phyloP scores from a whole-genome alignment of 2,329 filamentous ascomycete species.

The Hypoxylon sp. region DNA sequence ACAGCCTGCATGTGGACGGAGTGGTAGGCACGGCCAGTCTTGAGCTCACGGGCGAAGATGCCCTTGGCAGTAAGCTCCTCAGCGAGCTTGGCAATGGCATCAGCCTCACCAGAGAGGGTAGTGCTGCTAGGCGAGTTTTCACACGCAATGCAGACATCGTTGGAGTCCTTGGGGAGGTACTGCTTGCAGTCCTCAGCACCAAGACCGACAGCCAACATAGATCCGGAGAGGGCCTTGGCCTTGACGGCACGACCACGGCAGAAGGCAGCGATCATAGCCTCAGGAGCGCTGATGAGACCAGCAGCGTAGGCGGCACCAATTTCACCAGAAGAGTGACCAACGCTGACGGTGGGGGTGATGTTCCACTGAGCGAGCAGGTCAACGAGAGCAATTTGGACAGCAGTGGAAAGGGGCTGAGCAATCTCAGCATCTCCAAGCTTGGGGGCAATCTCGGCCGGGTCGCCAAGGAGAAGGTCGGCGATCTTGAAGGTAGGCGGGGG shows the following conservation, averaged over 20 bases:
- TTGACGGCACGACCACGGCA: slow-evolving; percentile 34
- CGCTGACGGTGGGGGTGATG: slow-evolving; percentile 47
- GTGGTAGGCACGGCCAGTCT: slow-evolving; percentile 53
- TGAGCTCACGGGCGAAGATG: slow-evolving; percentile 56
- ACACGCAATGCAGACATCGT: slow-evolving; percentile 49
- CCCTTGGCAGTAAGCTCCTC: slow-evolving; percentile 52
- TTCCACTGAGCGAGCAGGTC: slow-evolving; percentile 50
- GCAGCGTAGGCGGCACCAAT: slow-evolving; percentile 56
- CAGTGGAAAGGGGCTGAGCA: slow-evolving; percentile 53
- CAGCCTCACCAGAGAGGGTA: slow-evolving; percentile 58
- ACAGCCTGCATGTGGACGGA: slow-evolving; percentile 54
- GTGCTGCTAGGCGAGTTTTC: slow-evolving; percentile 56
- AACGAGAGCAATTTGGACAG: slow-evolving; percentile 54
- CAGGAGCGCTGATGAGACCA: slow-evolving; percentile 38
- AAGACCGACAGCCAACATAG: slow-evolving; percentile 48
- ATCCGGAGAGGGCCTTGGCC: slow-evolving; percentile 23
- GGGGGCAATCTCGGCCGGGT: slow-evolving; percentile 1
- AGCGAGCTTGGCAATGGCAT: slow-evolving; percentile 51
- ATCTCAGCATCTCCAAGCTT: slow-evolving; percentile 37
- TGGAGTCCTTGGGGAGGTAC: slow-evolving; percentile 33
- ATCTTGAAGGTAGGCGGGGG: slow-evolving; percentile 24
- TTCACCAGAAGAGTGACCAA: slow-evolving; percentile 52
- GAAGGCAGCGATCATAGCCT: slow-evolving; percentile 42
- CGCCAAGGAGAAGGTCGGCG: slow-evolving; percentile 18
- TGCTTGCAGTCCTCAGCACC: slow-evolving; percentile 36